Evolutionary conservation across 78 protist genomes (phyloP), one percentile per base, ranked within the genome.

Genomic region (Pigoraptor vietnamica): DNA sequence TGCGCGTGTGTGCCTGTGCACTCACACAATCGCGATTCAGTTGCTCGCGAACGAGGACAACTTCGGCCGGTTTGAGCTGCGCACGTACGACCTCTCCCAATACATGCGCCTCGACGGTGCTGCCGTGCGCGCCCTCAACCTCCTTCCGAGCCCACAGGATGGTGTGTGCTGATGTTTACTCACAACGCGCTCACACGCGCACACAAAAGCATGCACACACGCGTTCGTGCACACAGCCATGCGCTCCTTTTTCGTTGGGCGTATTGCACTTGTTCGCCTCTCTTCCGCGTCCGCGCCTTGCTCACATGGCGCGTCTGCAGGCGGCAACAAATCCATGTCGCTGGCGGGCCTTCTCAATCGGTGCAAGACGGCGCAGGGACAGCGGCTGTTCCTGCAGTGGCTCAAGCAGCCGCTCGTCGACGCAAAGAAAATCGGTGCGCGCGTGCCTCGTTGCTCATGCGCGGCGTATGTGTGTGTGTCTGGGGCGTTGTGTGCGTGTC

Each of bases 311-410:
- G 39, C 82, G 29, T 10, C 86, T 37, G 92, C 56, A 0, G 81
- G n/a, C 19, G 23, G 89, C 32, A 91, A 36, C 88, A 6, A 40
- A 24, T 9, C 88, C 82, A 36, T 83, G 93, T 48, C 56, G 0
- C 94, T 91, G 40, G 93, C 86, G 90, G 96, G 95, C 32, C 48
- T 98, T 37, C 90, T 98, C 34, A 95, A 97, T 87, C 19, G 87
- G 81, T 98, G 99, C 96, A 56, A 40, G 48, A 96, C 99, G 36
- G 91, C 96, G 1, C 96, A 96, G 94, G 99, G 99, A 0, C 93
- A 98, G 32, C 92, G 99, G 23, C 84, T 82, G 87, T 34, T 98
- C 23, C 39, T 36, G n/a, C 95, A 92, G 89, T 98, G 98, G 98
- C n/a, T 98, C 33, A 94, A 96, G 86, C 99, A 97, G 92, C 98